Evolutionary conservation across 2,329 filamentous ascomycete species (phyloP).

Genomic region (Venturiaceae sp.): DNA sequence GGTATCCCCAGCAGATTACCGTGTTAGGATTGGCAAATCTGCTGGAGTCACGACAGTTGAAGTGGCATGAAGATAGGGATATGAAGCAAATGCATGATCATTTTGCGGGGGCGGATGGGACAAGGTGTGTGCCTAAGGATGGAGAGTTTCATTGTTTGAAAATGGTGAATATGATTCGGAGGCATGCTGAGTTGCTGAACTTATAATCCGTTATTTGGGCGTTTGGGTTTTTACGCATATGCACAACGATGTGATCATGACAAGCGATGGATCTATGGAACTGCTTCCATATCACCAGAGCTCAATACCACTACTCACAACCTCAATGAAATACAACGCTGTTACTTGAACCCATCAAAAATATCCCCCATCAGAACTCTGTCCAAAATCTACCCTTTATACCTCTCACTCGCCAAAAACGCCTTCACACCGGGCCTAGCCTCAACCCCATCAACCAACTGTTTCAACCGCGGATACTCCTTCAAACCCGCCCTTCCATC

Average conservation of each 20-base stretch:
- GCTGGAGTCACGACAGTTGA: slow-evolving; percentile 30
- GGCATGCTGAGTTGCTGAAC: neutral
- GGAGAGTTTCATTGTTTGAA: slow-evolving; percentile 9
- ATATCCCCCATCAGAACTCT: neutral
- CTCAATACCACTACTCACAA: no score
- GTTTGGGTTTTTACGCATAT: no score
- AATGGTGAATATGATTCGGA: slow-evolving; percentile 6
- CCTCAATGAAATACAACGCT: no score
- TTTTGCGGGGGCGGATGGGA: neutral
- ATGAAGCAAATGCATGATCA: slow-evolving; percentile 1
- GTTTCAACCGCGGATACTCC: slow-evolving; percentile 17
- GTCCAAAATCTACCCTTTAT: slow-evolving; percentile 11
- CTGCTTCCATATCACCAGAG: no score
- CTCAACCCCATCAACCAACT: slow-evolving; percentile 19
- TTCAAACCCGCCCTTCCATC: slow-evolving; percentile 16
- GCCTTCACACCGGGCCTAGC: slow-evolving; percentile 17
- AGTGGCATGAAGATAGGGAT: slow-evolving; percentile 25
- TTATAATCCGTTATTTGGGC: no score
- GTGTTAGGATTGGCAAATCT: slow-evolving; percentile 26
- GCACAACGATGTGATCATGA: no score
- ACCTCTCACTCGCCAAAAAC: slow-evolving; percentile 18
- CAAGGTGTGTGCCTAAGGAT: neutral
- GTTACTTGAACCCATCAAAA: neutral
- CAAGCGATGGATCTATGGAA: no score
- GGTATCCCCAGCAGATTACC: no score